These are phyloP conservation scores for Geosmithia putterillii DNA, from an alignment of 2,329 filamentous ascomycete genomes.

Conservation along the genomic window DNA sequence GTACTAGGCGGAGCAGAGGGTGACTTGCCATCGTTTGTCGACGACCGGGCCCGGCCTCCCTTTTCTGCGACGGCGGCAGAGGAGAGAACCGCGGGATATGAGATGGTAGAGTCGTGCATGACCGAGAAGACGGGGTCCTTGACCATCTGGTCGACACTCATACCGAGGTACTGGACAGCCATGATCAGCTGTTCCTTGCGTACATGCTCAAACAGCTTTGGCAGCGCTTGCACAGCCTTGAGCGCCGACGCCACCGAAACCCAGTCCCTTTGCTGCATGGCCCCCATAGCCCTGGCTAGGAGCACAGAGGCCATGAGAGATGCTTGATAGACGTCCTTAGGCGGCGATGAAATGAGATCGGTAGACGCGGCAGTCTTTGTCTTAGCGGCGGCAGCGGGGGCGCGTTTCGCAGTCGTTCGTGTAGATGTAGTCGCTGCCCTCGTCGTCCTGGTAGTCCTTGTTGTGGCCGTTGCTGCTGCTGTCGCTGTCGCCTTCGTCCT, in stretches of 20 bases:
- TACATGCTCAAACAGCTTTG: constrained; percentile 24
- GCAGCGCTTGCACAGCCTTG: constrained; percentile 31
- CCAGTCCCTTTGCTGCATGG: constrained; percentile 41
- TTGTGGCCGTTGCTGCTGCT: no score
- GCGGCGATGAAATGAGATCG: constrained; percentile 8
- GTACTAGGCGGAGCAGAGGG: neutral
- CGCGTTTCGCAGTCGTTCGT: constrained; percentile 1
- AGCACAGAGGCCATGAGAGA: constrained; percentile 22
- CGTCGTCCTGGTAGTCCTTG: constrained; percentile 5
- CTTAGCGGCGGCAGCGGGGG: constrained; percentile 7
- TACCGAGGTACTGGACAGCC: constrained; percentile 55
- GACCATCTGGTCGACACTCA: constrained; percentile 61
- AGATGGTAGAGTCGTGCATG: constrained; percentile 84
- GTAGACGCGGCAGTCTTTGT: constrained; percentile 9
- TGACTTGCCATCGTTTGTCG: neutral
- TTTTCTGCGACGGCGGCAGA: constrained; percentile 16
- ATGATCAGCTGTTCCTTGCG: constrained; percentile 45
- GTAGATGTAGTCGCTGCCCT: constrained; percentile 5
- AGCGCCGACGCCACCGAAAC: constrained; percentile 44
- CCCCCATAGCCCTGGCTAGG: constrained; percentile 26
- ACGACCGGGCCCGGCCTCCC: constrained; percentile 12
- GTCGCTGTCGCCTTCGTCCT: constrained; percentile 8
- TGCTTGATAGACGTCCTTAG: constrained; percentile 21
- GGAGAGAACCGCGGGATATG: constrained; percentile 57
- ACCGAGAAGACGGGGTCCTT: constrained; percentile 78